Conservation (phyloP, 306 rosid species). For the Crataegus laevigata region DNA sequence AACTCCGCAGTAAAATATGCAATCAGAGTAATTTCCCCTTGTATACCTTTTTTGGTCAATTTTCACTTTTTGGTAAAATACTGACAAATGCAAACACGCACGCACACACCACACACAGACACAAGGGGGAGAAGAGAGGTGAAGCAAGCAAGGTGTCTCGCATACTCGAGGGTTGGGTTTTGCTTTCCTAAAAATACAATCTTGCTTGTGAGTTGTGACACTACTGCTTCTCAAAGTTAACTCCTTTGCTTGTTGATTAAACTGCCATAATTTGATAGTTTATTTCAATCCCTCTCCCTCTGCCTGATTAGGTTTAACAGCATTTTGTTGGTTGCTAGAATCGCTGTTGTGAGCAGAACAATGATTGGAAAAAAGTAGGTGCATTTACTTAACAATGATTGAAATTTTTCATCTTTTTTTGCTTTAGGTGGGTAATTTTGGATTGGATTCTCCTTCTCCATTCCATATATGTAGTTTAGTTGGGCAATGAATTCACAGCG, state of each 20-base stretch:
- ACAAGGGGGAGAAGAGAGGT: background rate
- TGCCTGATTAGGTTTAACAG: conserved; percentile 4
- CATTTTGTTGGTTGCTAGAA: background rate
- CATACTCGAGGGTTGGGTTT: conserved; percentile 37
- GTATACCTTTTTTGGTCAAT: background rate
- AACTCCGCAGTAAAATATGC: background rate
- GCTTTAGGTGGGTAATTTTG: conserved; percentile 12
- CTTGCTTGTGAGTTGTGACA: conserved; percentile 7
- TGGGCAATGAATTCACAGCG: background rate
- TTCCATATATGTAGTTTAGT: background rate
- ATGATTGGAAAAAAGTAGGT: conserved; percentile 6
- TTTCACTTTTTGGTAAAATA: background rate
- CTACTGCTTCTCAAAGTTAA: conserved; percentile 13
- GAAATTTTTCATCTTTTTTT: background rate
- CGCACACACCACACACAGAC: background rate
- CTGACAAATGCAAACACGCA: background rate
- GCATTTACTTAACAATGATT: background rate
- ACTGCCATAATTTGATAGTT: conserved; percentile 37
- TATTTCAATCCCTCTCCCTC: background rate
- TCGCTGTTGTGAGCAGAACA: background rate
- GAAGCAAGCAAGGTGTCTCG: background rate
- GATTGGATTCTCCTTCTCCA: background rate
- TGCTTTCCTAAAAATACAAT: conserved; percentile 36
- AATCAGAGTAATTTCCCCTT: background rate
- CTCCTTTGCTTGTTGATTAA: conserved; percentile 35